Base-by-base conservation (phyloP, 495 filamentous ascomycete species). In the Podospora bellae-mahoneyi region DNA sequence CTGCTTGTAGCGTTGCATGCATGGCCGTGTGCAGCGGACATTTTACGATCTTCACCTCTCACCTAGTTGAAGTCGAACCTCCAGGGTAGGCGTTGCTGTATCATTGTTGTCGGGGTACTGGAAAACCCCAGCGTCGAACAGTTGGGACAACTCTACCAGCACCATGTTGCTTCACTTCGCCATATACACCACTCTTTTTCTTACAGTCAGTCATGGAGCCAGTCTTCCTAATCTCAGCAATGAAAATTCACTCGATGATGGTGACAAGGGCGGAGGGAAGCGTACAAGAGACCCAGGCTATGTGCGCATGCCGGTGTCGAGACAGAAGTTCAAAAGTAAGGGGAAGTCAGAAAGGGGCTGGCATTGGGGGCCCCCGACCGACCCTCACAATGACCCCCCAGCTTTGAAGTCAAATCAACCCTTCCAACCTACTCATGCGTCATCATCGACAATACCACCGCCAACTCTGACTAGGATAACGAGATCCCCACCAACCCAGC, bases 251-350 rank as follows among this genome's bases (percentile, higher is more conserved):
- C 30, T 10, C 20, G 59, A 30, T 32, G 23, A 30, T 4, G 9
- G 9, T 28, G 59, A 18, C 27, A 30, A 15, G 16, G 23, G 16
- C 32, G 58, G 68, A 27, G 59, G 20, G 32, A 27, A 32, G 16
- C n/a, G 4, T 26, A 18, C 59, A 61, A 61, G 55, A 39, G 62
- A 60, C 10, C 75, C 73, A 16, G 71, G 70, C 0, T 77, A 74
- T 56, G 73, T 77, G 20, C 71, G 75, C 2, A 66, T 75, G 69
- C 73, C 73, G 0, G 70, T 77, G 27, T 65, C 67, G 30, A 64
- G 75, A 20, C 72, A 74, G 28, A 32, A 68, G 55, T 72, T 75
- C 62, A 77, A 77, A 54, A 73, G 72, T 5, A 75, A 71, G 26
- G 69, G 73, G 0, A 68, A 64, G 48, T 75, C 69, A 67, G 18